Conservation (phyloP, 2,329 filamentous ascomycete species). For the Calonectria pauciramosa region DNA sequence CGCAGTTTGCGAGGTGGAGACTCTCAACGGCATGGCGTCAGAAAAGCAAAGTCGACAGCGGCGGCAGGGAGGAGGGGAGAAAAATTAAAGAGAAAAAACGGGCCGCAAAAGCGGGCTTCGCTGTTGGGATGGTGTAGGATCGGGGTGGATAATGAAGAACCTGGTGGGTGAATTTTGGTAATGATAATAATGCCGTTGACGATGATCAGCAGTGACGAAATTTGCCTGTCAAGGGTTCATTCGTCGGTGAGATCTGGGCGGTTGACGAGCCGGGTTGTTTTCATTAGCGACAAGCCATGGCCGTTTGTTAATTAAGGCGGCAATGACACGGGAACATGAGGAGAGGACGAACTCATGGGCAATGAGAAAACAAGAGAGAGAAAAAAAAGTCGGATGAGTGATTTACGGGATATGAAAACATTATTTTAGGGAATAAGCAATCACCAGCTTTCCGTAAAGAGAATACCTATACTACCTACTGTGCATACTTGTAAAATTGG, state of each 20-base stretch:
- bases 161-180: background rate
- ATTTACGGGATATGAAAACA: slow-evolving; percentile 8
- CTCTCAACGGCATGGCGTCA: slow-evolving; percentile 26
- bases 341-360: background rate
- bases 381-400: background rate
- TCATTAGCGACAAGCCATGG: background rate
- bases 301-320: background rate
- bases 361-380: background rate
- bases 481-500: background rate
- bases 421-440: background rate
- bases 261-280: background rate
- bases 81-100: slow-evolving; percentile 3
- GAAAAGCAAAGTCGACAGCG: background rate
- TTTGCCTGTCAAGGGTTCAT: background rate
- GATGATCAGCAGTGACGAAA: slow-evolving; percentile 12
- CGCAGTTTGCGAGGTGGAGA: slow-evolving; percentile 20
- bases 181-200: slow-evolving; percentile 8
- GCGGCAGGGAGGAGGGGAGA: background rate
- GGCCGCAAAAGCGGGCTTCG: slow-evolving; percentile 11
- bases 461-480: background rate
- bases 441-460: background rate
- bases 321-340: background rate
- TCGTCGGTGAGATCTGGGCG: background rate
- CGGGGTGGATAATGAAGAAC: slow-evolving; percentile 12
- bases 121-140: slow-evolving; percentile 1